Evolutionary conservation across 1,284 basidiomycete genomes (phyloP).

Genomic region (Ustilago sp.): DNA sequence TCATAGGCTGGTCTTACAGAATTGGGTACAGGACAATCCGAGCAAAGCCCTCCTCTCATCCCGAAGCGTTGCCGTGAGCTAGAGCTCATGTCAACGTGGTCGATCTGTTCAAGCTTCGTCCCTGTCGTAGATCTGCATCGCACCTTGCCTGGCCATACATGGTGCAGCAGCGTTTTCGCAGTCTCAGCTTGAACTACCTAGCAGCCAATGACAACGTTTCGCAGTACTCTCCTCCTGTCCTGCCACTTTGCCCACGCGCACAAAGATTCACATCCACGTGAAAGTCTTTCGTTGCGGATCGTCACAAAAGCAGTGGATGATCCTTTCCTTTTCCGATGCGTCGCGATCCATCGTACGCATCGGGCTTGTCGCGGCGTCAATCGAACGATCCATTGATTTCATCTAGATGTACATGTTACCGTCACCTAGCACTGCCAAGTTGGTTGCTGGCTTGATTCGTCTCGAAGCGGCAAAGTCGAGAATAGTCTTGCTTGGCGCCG

Average conservation of each 20-base stretch:
- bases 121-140: neutral
- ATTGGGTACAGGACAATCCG: no score
- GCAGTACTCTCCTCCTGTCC: neutral
- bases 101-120: no score
- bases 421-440: slow-evolving; percentile 41
- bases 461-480: slow-evolving; percentile 36
- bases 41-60: neutral
- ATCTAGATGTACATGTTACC: slow-evolving; percentile 51
- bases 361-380: neutral
- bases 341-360: neutral
- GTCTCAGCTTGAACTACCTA: neutral
- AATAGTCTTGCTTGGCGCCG: slow-evolving; percentile 1
- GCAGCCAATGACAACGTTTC: neutral
- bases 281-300: slow-evolving; percentile 2
- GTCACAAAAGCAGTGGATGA: slow-evolving; percentile 9
- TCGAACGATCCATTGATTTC: slow-evolving; percentile 3
- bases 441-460: slow-evolving; percentile 22
- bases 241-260: neutral
- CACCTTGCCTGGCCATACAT: neutral
- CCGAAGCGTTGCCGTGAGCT: no score
- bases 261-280: slow-evolving; percentile 11
- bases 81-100: no score
- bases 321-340: neutral
- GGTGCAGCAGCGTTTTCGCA: neutral
- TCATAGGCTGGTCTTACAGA: neutral